phyloP scores from a whole-genome alignment of 192 early-diverging fungal species.

The Rhizoclosmatium globosum region DNA sequence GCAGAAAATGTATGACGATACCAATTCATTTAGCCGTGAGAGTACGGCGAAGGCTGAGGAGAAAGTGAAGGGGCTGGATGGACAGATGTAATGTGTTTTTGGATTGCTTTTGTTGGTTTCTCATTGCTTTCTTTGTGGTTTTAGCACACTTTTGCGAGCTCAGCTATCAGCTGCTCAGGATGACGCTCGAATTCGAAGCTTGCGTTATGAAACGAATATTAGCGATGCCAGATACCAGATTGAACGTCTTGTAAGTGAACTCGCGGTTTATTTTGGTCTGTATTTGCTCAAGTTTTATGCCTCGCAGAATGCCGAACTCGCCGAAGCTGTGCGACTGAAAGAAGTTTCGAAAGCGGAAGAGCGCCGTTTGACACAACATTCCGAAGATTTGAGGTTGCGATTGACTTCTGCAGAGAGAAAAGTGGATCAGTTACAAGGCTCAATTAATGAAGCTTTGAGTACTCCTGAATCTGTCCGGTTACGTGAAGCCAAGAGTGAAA shows the following conservation, averaged over 20 bases:
- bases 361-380: constrained; percentile 6
- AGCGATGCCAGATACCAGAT: constrained; percentile 33
- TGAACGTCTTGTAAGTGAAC: constrained; percentile 26
- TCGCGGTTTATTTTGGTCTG: neutral
- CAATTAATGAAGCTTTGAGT: neutral
- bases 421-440: constrained; percentile 7
- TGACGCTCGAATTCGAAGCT: constrained; percentile 2
- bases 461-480: constrained; percentile 16
- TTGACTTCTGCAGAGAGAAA: constrained; percentile 25
- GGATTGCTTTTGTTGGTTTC: neutral
- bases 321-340: constrained; percentile 22
- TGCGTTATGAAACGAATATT: constrained; percentile 31
- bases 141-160: constrained; percentile 24
- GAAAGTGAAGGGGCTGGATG: constrained; percentile 33
- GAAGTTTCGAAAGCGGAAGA: constrained; percentile 36
- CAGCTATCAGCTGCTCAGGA: constrained; percentile 35
- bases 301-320: constrained; percentile 24
- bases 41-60: constrained; percentile 18
- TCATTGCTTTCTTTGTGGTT: neutral
- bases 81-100: constrained; percentile 25
- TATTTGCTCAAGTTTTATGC: constrained; percentile 1
- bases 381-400: constrained; percentile 21
- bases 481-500: constrained; percentile 23
- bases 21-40: constrained; percentile 4
- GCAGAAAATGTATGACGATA: constrained; percentile 53